Base-by-base conservation (phyloP, 352 stramenopile species). In the Phytophthora podocarpi region DNA sequence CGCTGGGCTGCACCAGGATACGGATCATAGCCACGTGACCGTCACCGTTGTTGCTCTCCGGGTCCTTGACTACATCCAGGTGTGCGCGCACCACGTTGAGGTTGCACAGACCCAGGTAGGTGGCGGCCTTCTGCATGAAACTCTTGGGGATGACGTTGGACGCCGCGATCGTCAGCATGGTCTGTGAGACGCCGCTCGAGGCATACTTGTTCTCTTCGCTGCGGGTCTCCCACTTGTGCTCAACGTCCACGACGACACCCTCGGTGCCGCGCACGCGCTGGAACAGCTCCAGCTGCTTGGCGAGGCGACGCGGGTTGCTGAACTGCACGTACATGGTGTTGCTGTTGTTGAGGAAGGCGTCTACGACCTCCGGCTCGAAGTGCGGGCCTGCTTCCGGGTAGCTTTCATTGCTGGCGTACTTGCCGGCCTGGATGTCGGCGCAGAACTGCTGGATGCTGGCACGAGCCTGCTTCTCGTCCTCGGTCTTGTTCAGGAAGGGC, bases 41-140 rank as follows among this genome's bases (percentile, higher is more conserved):
- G 47, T 76, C 82, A 16, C 73, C 68, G 55, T 89, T 78, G 54
- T 80, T 71, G 36, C 87, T 68, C 26, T 59, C 21, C 11, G 59
- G 87, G 81, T 98, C 90, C 26, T 92, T 74, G 4, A 99, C 87
- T 24, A 98, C 89, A 64, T 99, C 96, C 49, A 99, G 74, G 70
- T 98, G 96, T 16, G 96, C 95, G 36, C 95, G 88, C 23, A 96
- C 76, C 16, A 99, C 95, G 73, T 99, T 97, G 64, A 99, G 85
- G 62, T 96, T 82, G 76, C 97, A 97, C 20, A 98, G 67, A 55
- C 86, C 97, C 10, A 99, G 76, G 62, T 96, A 96, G 4, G 79
- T 92, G 32, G 83, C 84, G 5, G 85, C 76, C 59, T 91, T 92
- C 52, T 93, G 85, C 56, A 95, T 90, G 43, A 81, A 75, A 51